These are phyloP conservation scores for Populus simonii DNA, from an alignment of 345 rosid species.

Conservation along the genomic window DNA sequence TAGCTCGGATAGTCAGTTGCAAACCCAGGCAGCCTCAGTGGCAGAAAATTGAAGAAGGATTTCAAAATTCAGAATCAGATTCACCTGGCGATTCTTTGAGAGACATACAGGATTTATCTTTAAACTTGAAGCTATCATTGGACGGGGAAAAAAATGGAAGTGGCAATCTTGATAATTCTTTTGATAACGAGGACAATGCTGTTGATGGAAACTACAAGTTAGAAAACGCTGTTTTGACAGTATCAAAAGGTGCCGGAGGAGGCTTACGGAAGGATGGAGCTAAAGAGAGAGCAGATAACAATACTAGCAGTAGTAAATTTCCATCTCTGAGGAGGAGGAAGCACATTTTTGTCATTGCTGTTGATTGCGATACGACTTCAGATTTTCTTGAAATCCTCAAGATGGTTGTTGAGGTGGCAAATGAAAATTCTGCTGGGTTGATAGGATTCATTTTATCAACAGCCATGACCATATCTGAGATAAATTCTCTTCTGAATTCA, in stretches of 20 bases:
- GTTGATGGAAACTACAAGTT: conserved; percentile 3
- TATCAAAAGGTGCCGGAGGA: conserved; percentile 22
- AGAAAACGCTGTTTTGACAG: conserved; percentile 28
- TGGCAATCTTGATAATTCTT: conserved; percentile 16
- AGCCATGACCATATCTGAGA: conserved; percentile 26
- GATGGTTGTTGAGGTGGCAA: conserved; percentile 8
- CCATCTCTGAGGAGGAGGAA: conserved; percentile 17
- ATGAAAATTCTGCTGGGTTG: conserved; percentile 13
- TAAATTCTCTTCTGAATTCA: conserved; percentile 14
- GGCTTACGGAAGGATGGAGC: conserved; percentile 17
- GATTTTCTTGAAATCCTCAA: conserved; percentile 18
- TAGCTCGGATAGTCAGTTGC: conserved; percentile 24
- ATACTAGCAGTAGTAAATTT: not conserved
- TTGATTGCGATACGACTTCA: conserved; percentile 15
- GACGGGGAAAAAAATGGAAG: conserved; percentile 20
- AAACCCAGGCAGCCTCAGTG: conserved; percentile 21
- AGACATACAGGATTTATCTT: conserved; percentile 21
- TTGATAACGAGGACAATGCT: conserved; percentile 10
- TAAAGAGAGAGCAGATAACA: conserved; percentile 4
- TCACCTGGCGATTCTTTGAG: conserved; percentile 27
- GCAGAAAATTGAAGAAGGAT: conserved; percentile 17
- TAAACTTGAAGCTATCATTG: conserved; percentile 24
- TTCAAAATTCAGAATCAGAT: conserved; percentile 10
- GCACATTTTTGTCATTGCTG: conserved; percentile 18
- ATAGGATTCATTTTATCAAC: conserved; percentile 18